A percentile compares a stretch with the other conserved stretches of the same genome.
These are phyloP conservation scores for Cyclocybe cylindracea DNA, from an alignment of 768 basidiomycete species.

Conservation along the genomic window DNA sequence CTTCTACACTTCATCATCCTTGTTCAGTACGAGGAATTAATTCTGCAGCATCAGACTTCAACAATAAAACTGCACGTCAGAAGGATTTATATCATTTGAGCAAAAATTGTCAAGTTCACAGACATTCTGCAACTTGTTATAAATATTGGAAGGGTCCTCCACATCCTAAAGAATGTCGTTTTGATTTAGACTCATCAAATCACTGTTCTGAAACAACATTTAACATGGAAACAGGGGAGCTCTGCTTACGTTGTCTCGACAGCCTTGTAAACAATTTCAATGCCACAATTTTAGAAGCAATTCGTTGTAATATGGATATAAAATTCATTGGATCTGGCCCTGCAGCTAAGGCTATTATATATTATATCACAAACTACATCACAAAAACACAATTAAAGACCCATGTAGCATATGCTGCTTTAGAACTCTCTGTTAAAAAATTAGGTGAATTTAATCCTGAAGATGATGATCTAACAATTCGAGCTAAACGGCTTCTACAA, in stretches of 20 bases:
- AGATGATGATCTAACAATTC: constrained; percentile 12
- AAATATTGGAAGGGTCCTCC: constrained; percentile 35
- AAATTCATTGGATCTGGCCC: constrained; percentile 43
- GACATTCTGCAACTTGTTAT: constrained; percentile 35
- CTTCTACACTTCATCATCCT: constrained; percentile 10
- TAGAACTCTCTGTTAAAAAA: constrained; percentile 34
- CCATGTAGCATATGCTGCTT: constrained; percentile 39
- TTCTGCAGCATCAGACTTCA: background rate
- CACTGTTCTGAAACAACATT: constrained; percentile 12
- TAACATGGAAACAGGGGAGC: constrained; percentile 30
- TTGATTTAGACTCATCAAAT: constrained; percentile 25
- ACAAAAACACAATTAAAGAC: constrained; percentile 42
- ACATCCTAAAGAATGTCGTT: constrained; percentile 27
- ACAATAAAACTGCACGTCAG: background rate
- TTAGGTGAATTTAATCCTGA: constrained; percentile 19
- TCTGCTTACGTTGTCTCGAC: constrained; percentile 33
- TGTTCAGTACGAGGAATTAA: constrained; percentile 10
- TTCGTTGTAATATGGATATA: constrained; percentile 49
- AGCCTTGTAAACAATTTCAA: constrained; percentile 47
- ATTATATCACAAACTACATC: constrained; percentile 53
- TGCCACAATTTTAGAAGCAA: constrained; percentile 30
- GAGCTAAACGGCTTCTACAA: constrained; percentile 33
- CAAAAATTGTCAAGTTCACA: constrained; percentile 29
- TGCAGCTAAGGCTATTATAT: constrained; percentile 40
- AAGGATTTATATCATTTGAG: constrained; percentile 20